Base-by-base conservation (phyloP, 176 grass and related monocot species). In the Bolboschoenus planiculmis region DNA sequence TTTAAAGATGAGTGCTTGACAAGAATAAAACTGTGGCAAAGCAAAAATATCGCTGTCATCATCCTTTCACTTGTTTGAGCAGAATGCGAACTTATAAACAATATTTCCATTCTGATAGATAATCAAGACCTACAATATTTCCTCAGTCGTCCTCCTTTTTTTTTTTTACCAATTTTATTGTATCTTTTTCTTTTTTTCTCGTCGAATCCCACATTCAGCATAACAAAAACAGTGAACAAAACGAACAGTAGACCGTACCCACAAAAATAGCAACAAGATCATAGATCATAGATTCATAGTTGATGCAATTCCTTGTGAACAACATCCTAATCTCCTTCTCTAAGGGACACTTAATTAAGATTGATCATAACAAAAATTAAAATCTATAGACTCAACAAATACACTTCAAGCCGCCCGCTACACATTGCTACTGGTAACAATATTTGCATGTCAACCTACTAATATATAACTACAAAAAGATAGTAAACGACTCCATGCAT, bases 381-480 rank as follows among this genome's bases (percentile, higher is more conserved):
- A 62, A 24, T 30, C 58, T 30, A 36, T 11, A 54, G 21, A 58
- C 79, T 62, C 26, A 30, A 63, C 58, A 81, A 8, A 81, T 62
- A 63, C 56, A 82, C 20, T 64, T 82, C 24, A 65, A 66, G 80
- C 80, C 58, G 80, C 54, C 79, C 20, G 26, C 35, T 40, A 60
- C 31, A 80, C 7, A 59, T 44, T 78, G 54, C 31, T 42, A 10
- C 51, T 8, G 23, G 13, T 46, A 21, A 34, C 24, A n/a, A 57
- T 37, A 23, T 29, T 57, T 43, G n/a, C 21, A 40, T 44, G 20
- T 42, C 36, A 15, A 74, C 40, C 56, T 63, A 61, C 56, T 35
- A 29, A 81, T 31, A 63, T 26, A 62, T 37, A 46, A n/a, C 79
- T 81, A 82, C 80, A 82, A 82, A 82, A 82, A 77, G 72, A 82